Base-by-base conservation (phyloP, 2,329 filamentous ascomycete species). In the Colletotrichum viniferum region DNA sequence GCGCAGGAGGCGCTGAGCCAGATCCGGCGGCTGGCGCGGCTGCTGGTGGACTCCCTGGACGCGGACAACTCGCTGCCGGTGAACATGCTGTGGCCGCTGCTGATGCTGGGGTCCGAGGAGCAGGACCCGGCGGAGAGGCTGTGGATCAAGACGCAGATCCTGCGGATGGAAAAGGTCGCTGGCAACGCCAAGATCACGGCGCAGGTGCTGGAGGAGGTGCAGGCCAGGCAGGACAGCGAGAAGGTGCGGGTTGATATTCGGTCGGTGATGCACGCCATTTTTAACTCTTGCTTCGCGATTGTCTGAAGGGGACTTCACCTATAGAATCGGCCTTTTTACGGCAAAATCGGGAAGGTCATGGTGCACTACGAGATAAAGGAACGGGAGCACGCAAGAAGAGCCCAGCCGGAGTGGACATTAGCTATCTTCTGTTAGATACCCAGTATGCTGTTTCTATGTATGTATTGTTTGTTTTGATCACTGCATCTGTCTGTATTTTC, bases 31-130 rank as follows among this genome's bases (percentile, higher is more conserved):
- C 82, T 90, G 4, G 85, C 87, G 24, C 84, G 85, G 43, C 82
- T 88, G 43, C 87, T 91, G 70, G 82, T 84, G 16, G 83, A 86
- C n/a, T 79, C 78, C 7, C 78, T 85, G 9, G 83, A 86, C 32
- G 81, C 81, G 1, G 85, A 87, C 14, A 86, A 88, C 38, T 83
- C 87, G 10, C 81, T 91, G 3, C 89, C 90, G 0, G 88, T 90
- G 63, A 91, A 89, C 74, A 87, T 91, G 83, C 83, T 91, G 7
- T 91, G 89, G 90, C 89, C 89, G 2, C 80, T 91, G 9, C 81
- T 91, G 55, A 90, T 92, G 86, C 84, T 88, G 76, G 89, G 89
- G 0, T 87, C 86, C 10, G 90, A 92, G 78, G 89, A 90, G 76
- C 86, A 89, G n/a, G 86, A 88, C 62, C 55, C 80, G 0, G 83